Evolutionary conservation across 208 protist genomes (phyloP).

Genomic region (Crithidia sp.): DNA sequence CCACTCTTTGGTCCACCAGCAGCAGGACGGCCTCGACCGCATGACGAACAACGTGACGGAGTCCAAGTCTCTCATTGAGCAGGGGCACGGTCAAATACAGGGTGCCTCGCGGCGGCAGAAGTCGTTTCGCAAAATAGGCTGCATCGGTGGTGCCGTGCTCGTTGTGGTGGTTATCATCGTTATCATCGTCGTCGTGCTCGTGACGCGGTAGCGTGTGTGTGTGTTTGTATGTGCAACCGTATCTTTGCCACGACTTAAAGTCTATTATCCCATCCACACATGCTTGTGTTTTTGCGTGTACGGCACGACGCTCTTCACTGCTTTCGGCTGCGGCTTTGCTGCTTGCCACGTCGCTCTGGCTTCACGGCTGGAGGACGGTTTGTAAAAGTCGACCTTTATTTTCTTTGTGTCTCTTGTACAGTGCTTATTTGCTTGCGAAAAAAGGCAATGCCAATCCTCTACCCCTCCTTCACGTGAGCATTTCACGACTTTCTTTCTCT

Average conservation of each 20-base stretch:
- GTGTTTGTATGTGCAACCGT: no score
- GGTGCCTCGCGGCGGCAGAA: slow-evolving; percentile 56
- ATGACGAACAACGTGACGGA: slow-evolving; percentile 60
- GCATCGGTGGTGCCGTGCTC: slow-evolving; percentile 56
- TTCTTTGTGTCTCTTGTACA: background rate
- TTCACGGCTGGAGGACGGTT: no score
- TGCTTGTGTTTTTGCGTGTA: no score
- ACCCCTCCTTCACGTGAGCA: no score
- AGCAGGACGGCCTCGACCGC: slow-evolving; percentile 64
- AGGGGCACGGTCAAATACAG: slow-evolving; percentile 64
- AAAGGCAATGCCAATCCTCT: no score
- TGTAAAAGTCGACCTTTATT: no score
- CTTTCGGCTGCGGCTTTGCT: no score
- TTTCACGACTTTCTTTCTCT: slow-evolving; percentile 5
- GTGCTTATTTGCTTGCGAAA: background rate
- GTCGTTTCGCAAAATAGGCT: slow-evolving; percentile 68
- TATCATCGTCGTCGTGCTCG: slow-evolving; percentile 51
- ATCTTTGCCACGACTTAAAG: no score
- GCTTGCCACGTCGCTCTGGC: no score
- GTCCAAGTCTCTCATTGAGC: slow-evolving; percentile 61
- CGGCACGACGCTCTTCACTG: no score
- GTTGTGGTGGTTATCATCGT: slow-evolving; percentile 57
- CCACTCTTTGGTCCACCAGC: slow-evolving; percentile 67
- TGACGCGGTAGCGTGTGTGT: slow-evolving; percentile 23
- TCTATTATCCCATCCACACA: no score